These are phyloP conservation scores for Clonostachys rosea DNA, from an alignment of 2,329 filamentous ascomycete genomes.

Conservation along the genomic window DNA sequence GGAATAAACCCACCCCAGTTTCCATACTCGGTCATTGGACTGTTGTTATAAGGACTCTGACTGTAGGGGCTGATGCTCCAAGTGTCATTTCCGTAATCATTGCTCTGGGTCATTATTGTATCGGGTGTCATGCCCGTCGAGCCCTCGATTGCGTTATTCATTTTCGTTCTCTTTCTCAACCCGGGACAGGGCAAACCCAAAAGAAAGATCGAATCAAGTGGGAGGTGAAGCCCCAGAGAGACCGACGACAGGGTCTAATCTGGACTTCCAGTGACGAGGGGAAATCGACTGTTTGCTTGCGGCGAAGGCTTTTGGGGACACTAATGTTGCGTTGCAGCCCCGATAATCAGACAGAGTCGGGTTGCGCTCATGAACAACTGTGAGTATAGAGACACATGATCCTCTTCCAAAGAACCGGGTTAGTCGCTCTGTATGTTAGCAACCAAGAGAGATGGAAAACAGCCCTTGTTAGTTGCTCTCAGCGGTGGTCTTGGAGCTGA, in stretches of 20 bases:
- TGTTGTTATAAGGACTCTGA: slow-evolving; percentile 46
- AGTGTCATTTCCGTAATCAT: slow-evolving; percentile 32
- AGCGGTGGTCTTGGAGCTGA: too few relatives aligned
- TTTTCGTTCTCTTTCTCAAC: slow-evolving; percentile 10
- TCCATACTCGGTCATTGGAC: slow-evolving; percentile 62
- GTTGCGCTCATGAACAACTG: neutral
- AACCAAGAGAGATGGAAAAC: too few relatives aligned
- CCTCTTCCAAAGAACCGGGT: too few relatives aligned
- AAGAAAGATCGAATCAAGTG: too few relatives aligned
- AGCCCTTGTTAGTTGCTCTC: too few relatives aligned
- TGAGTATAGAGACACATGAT: too few relatives aligned
- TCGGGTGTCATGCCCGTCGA: slow-evolving; percentile 22
- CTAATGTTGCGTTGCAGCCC: too few relatives aligned
- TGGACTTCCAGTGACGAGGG: slow-evolving; percentile 1
- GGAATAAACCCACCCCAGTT: slow-evolving; percentile 42
- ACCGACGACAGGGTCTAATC: neutral
- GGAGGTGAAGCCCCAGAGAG: too few relatives aligned
- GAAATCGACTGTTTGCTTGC: too few relatives aligned
- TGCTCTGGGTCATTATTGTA: slow-evolving; percentile 19
- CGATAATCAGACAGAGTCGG: neutral
- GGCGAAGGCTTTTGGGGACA: too few relatives aligned
- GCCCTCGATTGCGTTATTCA: slow-evolving; percentile 24
- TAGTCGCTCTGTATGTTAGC: too few relatives aligned
- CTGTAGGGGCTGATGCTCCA: slow-evolving; percentile 62
- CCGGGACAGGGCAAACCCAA: too few relatives aligned